phyloP scores from a whole-genome alignment of 164 flowering plant species.

The Annona cherimola region DNA sequence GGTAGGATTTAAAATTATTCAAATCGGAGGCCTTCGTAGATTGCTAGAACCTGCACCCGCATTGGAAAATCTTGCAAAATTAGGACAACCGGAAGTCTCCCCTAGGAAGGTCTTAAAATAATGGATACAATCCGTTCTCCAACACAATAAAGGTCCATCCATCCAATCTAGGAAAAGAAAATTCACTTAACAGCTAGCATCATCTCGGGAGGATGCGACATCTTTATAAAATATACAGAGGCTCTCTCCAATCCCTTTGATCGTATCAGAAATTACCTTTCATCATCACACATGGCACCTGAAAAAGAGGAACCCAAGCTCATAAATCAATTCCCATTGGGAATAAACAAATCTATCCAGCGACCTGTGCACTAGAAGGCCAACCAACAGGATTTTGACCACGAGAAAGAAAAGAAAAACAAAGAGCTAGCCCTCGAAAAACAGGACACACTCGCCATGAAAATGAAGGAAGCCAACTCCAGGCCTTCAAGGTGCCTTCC shows the following conservation, averaged over 20 bases:
- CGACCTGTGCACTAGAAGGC: background rate
- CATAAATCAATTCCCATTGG: too few species aligned
- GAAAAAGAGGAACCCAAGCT: background rate
- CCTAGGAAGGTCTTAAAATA: background rate
- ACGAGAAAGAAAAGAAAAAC: background rate
- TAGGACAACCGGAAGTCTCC: background rate
- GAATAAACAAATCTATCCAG: background rate
- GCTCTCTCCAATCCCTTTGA: background rate
- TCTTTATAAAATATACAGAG: background rate
- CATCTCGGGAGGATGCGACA: background rate
- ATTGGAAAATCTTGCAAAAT: too few species aligned
- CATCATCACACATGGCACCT: background rate
- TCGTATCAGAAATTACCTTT: background rate
- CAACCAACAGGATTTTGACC: background rate
- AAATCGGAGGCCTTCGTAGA: too few species aligned
- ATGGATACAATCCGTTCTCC: background rate
- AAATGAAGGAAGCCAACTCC: constrained; percentile 22
- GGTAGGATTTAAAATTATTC: too few species aligned
- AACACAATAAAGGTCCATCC: background rate
- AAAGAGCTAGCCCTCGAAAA: background rate
- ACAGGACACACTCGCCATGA: background rate
- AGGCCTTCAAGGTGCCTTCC: constrained; percentile 24
- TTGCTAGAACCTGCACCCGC: too few species aligned
- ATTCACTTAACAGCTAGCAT: background rate
- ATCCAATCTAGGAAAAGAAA: background rate